Conservation (phyloP, 2,329 filamentous ascomycete species). For the Diaporthe ilicicola region DNA sequence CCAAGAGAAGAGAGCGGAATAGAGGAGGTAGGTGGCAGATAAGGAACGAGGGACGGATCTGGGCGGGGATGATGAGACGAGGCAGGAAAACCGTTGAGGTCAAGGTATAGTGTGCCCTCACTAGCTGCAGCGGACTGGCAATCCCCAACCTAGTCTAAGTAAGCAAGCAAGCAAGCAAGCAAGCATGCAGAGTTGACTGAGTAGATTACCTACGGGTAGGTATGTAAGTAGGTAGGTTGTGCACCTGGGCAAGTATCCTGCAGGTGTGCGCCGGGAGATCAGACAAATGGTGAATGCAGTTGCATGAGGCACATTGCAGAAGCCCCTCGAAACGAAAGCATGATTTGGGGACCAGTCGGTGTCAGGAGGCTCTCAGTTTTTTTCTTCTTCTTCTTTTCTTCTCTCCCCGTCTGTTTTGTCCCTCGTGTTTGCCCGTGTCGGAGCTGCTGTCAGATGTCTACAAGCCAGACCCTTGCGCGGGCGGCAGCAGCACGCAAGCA, state of each 20-base stretch:
- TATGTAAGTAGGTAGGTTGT: not conserved
- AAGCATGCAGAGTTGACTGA: no score
- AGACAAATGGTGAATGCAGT: not conserved
- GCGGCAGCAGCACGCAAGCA: not conserved
- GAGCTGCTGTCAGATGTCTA: slow-evolving; percentile 12
- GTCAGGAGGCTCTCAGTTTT: not conserved
- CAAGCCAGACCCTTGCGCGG: slow-evolving; percentile 14
- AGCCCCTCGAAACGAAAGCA: not conserved
- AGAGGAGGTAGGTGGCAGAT: not conserved
- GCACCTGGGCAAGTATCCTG: not conserved
- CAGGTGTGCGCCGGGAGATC: not conserved
- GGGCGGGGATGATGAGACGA: not conserved
- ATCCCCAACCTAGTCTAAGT: slow-evolving; percentile 1
- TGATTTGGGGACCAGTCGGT: slow-evolving; percentile 14
- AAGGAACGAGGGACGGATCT: slow-evolving; percentile 9
- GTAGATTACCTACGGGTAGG: no score
- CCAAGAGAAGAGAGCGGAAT: not conserved
- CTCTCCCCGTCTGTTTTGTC: not conserved
- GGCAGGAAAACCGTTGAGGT: slow-evolving; percentile 16
- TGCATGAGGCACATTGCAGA: not conserved
- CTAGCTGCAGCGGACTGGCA: slow-evolving; percentile 15
- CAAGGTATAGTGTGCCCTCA: slow-evolving; percentile 2
- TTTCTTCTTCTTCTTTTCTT: not conserved
- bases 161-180: not conserved
- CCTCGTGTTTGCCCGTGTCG: not conserved